Evolutionary conservation across 345 rosid genomes (phyloP), one percentile per base, ranked within the genome.

Genomic region (Crucihimalaya himalaica): DNA sequence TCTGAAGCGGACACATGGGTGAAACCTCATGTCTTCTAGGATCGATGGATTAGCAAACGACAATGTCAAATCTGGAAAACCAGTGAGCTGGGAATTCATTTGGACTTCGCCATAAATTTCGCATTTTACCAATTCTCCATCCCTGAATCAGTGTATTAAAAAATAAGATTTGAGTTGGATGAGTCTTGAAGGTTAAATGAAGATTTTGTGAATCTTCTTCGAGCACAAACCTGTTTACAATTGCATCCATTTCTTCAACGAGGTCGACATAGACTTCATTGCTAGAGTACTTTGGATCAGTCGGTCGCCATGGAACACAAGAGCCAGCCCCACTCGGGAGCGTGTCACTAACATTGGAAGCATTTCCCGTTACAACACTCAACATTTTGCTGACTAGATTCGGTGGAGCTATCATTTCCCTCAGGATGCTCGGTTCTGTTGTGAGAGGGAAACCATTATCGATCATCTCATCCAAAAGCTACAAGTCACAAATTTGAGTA

Each of bases 381-480:
- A 89, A 70, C 83, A 95, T 78, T 84, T 90, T 92, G 87, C 87
- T 92, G 56, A 90, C 97, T 31, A 95, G 79, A 79, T 85, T 90
- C 5, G 98, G 97, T 29, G 94, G 96, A 74, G 97, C 90, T 69
- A 95, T 95, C 98, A 95, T 92, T 86, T 92, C 98, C 52, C 90
- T 88, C 13, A 95, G 78, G 70, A 92, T 89, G 74, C 87, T 92
- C 23, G 89, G 91, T 82, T 95, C 99, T 51, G 98, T 92, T 18
- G 98, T 90, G 68, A 95, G 92, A 31, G 99, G 99, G 83, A 87
- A 92, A 68, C 98, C 98, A 75, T 95, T 95, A 78, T 90, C 96
- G 76, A 95, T 92, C 99, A 95, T 95, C 90, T 95, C 98, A 77
- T 95, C 98, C 81, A 91, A 71, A 66, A 91, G 95, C 97, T 94